phyloP scores from a whole-genome alignment of 1,284 basidiomycete species.

The Flammula alnicola region DNA sequence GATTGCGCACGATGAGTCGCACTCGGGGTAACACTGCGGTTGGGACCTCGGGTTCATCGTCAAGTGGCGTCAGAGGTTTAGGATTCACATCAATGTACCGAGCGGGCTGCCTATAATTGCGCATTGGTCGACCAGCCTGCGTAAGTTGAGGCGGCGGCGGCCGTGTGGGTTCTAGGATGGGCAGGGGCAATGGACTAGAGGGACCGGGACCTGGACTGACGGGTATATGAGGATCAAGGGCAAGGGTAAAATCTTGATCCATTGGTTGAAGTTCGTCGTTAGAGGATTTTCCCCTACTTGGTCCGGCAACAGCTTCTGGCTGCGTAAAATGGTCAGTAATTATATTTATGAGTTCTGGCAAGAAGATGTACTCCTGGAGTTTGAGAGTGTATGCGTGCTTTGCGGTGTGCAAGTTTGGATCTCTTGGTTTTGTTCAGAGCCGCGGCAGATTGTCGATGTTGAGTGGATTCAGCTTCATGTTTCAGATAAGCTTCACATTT shows the following conservation, averaged over 20 bases:
- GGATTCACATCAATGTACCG: constrained; percentile 6
- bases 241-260: constrained; percentile 9
- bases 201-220: constrained; percentile 5
- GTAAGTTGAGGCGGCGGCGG: constrained; percentile 5
- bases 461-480: constrained; percentile 2
- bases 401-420: constrained; percentile 1
- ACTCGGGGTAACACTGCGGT: constrained; percentile 24
- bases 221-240: too few relatives aligned
- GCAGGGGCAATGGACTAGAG: background rate
- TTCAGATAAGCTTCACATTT: constrained; percentile 11
- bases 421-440: constrained; percentile 4
- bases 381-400: too few relatives aligned
- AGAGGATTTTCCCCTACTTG: constrained; percentile 1
- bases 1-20: constrained; percentile 33
- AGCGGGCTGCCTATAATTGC: constrained; percentile 9
- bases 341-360: background rate
- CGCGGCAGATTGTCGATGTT: constrained; percentile 6
- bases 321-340: background rate
- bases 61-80: background rate
- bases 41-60: too few relatives aligned
- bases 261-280: constrained; percentile 7
- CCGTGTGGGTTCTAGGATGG: background rate
- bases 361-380: too few relatives aligned
- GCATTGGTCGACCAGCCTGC: constrained; percentile 12
- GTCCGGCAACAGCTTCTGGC: background rate